Percentiles rank a stretch among this genome's conserved stretches.
These are phyloP conservation scores for Boletus subcaerulescens DNA, from an alignment of 768 basidiomycete genomes.

Conservation along the genomic window DNA sequence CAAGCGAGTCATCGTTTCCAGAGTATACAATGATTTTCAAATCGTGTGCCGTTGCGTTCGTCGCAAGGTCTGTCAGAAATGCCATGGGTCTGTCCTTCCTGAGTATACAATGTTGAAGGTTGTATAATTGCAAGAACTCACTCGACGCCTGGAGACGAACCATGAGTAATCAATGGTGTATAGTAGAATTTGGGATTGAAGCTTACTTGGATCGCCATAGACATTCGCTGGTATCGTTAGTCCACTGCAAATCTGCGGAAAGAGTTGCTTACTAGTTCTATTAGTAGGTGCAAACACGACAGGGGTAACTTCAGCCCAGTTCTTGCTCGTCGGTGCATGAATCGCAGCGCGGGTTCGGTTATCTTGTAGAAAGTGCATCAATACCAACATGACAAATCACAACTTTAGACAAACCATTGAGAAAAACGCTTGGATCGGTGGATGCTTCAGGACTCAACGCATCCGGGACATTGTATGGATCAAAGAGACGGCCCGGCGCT, in stretches of 20 bases:
- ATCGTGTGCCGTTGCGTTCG: background rate
- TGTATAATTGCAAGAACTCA: background rate
- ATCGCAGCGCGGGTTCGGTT: background rate
- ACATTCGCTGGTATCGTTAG: background rate
- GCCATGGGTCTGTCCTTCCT: background rate
- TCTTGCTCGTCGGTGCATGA: background rate
- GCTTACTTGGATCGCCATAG: background rate
- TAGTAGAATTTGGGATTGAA: background rate
- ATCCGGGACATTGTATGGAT: conserved; percentile 45
- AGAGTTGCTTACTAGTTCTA: too few relatives aligned
- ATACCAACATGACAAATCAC: background rate
- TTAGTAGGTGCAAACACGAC: too few relatives aligned
- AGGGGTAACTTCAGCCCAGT: background rate
- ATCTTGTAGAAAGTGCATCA: background rate
- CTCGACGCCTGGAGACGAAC: background rate
- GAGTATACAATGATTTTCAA: background rate
- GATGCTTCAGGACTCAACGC: conserved; percentile 40
- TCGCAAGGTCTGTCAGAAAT: background rate
- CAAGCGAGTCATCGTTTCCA: background rate
- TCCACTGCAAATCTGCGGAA: background rate
- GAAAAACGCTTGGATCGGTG: conserved; percentile 49
- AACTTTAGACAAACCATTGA: conserved; percentile 42
- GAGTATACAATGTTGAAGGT: background rate
- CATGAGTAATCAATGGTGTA: too few relatives aligned
- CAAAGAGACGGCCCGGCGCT: conserved; percentile 31